Evolutionary conservation across 331 rosid genomes (phyloP), one percentile per base, ranked within the genome.

Genomic region (Telfairia occidentalis): DNA sequence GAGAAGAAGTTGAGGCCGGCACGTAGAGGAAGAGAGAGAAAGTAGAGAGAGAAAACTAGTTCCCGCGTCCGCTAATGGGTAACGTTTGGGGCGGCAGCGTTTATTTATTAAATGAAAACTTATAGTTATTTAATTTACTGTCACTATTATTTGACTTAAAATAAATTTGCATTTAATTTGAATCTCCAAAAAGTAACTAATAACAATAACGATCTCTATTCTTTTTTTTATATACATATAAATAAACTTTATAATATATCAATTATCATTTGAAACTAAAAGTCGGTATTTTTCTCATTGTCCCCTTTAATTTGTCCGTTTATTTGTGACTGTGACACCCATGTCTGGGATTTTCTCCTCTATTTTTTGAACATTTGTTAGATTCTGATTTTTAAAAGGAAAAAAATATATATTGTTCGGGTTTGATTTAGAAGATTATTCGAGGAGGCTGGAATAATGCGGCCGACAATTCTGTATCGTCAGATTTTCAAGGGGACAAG

Each of bases 1-100:
- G 24, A 65, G 34, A 4, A 38, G 23, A 28, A 21, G 65, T 48
- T 18, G 45, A 35, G 76, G 65, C 32, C 54, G 64, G 73, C 65
- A 45, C 69, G 50, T 59, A 37, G 78, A 15, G 38, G 21, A 24
- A 46, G 46, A 54, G 53, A 23, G 74, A 28, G 42, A 48, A 34
- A 15, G 46, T 52, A 48, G 35, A 63, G 59, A 76, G 78, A 32
- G 34, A 71, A 69, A 43, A 23, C 26, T 72, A 80, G 73, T 88
- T 88, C 92, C 92, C 92, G 90, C 92, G 87, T 84, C 46, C 58
- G 81, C 55, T 45, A 38, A 34, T 42, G 79, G 26, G 75, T 59
- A 59, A 74, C 76, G 74, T 53, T 80, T 71, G 71, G 76, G 80
- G 73, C 80, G 84, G 81, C 86, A 48, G 5, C 12, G n/a, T 42